phyloP scores from a whole-genome alignment of 345 rosid species.

The Iberis pinnata region DNA sequence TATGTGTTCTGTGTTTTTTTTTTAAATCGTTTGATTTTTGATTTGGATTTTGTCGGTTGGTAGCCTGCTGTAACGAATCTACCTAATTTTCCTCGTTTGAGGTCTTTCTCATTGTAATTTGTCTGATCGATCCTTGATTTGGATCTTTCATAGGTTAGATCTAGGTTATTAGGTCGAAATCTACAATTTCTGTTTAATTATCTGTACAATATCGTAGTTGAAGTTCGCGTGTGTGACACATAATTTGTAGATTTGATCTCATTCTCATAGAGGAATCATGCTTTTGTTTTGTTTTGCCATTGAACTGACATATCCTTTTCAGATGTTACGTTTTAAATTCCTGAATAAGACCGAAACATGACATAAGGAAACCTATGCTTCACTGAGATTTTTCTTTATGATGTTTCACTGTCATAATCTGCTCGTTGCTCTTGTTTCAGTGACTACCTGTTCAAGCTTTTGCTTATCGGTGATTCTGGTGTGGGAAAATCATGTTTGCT shows the following conservation, averaged over 20 bases:
- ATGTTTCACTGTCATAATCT: not conserved
- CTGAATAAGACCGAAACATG: not conserved
- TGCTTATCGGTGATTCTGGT: conserved; percentile 44
- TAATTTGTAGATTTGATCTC: no score
- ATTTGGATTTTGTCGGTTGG: conserved; percentile 1
- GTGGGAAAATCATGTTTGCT: conserved; percentile 42
- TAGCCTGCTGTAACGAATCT: not conserved
- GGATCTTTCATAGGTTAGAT: conserved; percentile 16
- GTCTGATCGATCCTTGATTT: conserved; percentile 17
- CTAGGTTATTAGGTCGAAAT: conserved; percentile 4
- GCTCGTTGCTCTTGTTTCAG: conserved; percentile 7
- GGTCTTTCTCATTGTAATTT: not conserved
- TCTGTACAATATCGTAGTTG: not conserved
- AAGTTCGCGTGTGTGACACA: not conserved
- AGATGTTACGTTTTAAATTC: not conserved
- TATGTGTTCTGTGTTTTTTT: not conserved
- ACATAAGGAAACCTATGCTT: no score
- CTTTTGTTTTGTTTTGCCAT: not conserved
- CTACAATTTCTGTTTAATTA: conserved; percentile 8
- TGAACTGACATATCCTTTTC: not conserved
- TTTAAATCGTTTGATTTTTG: conserved; percentile 9
- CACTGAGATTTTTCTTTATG: not conserved
- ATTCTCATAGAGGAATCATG: not conserved
- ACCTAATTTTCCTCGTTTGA: not conserved
- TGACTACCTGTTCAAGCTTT: conserved; percentile 38